Evolutionary conservation across 2,329 filamentous ascomycete species (phyloP).

Genomic region (Colletotrichum sublineola): DNA sequence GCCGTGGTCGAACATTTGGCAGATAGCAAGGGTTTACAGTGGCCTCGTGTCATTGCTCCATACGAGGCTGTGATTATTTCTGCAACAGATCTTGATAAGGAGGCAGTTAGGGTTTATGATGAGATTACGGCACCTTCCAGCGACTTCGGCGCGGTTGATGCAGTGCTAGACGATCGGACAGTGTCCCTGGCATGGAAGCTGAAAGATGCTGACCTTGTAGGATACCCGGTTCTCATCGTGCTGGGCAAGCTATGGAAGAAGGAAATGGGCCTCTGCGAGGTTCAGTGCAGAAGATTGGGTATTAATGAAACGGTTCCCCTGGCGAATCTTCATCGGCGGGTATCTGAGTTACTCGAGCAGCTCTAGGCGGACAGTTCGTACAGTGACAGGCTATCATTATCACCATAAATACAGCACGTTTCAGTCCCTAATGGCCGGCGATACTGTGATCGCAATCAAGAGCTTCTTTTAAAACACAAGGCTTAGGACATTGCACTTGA

Average conservation of each 20-base stretch:
- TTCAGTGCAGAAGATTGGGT: conserved; percentile 80
- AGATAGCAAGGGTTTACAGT: conserved; percentile 82
- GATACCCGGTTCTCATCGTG: conserved; percentile 87
- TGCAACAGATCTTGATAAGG: conserved; percentile 58
- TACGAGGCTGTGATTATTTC: conserved; percentile 81
- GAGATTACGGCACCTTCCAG: conserved; percentile 54
- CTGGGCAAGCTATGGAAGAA: conserved; percentile 80
- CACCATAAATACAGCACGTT: not conserved
- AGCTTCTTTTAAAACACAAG: not conserved
- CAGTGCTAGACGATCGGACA: conserved; percentile 79
- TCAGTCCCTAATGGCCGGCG: not conserved
- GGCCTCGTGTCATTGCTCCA: conserved; percentile 89
- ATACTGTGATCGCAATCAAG: not conserved
- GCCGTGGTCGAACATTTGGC: conserved; percentile 83
- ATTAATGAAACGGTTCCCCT: conserved; percentile 71
- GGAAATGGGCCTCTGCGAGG: conserved; percentile 72
- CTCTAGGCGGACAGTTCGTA: conserved; percentile 54
- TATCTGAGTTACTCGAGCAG: conserved; percentile 62
- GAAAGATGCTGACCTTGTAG: conserved; percentile 88
- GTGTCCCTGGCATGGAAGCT: conserved; percentile 85
- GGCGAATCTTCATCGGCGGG: conserved; percentile 59
- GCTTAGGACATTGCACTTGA: not conserved
- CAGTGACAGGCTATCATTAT: not conserved
- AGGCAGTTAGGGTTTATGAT: conserved; percentile 75
- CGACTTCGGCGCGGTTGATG: conserved; percentile 62